Conservation (phyloP, 1,284 basidiomycete genomes). For the Wolfiporia cocos region DNA sequence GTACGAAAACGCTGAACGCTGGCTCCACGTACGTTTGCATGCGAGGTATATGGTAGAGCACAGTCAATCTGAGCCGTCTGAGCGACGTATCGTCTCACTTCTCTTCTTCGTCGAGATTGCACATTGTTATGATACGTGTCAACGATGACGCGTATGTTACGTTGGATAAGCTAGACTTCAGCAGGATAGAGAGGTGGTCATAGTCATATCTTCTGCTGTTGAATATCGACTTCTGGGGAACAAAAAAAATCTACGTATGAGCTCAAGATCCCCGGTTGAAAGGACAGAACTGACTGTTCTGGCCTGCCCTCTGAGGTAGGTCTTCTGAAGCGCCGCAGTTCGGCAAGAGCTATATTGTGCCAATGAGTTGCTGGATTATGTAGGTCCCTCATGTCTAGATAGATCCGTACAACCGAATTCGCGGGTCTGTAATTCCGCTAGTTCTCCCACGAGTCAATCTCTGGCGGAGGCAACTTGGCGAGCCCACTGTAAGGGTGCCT, state of each 20-base stretch:
- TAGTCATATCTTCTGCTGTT: slow-evolving; percentile 22
- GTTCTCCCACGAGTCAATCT: slow-evolving; percentile 30
- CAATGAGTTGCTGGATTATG: too few relatives aligned
- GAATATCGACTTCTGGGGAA: too few relatives aligned
- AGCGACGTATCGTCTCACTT: slow-evolving; percentile 31
- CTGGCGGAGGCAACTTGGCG: slow-evolving; percentile 38
- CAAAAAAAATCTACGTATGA: too few relatives aligned
- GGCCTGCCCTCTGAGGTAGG: too few relatives aligned
- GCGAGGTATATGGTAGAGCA: slow-evolving; percentile 29
- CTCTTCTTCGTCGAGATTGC: slow-evolving; percentile 27
- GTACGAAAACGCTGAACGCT: slow-evolving; percentile 31
- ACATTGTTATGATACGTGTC: slow-evolving; percentile 24
- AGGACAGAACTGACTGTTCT: too few relatives aligned
- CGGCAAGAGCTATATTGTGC: slow-evolving; percentile 14
- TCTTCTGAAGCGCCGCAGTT: slow-evolving; percentile 12
- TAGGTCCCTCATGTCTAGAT: slow-evolving; percentile 34
- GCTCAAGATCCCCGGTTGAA: too few relatives aligned
- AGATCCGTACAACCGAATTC: slow-evolving; percentile 32
- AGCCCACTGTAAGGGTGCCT: slow-evolving; percentile 42
- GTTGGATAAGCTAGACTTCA: slow-evolving; percentile 31
- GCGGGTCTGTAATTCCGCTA: slow-evolving; percentile 39
- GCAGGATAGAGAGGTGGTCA: slow-evolving; percentile 26
- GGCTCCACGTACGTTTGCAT: slow-evolving; percentile 38
- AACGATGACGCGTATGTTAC: slow-evolving; percentile 12
- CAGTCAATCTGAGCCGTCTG: slow-evolving; percentile 32